Conservation (phyloP, 768 basidiomycete species). For the Boletales sp. region DNA sequence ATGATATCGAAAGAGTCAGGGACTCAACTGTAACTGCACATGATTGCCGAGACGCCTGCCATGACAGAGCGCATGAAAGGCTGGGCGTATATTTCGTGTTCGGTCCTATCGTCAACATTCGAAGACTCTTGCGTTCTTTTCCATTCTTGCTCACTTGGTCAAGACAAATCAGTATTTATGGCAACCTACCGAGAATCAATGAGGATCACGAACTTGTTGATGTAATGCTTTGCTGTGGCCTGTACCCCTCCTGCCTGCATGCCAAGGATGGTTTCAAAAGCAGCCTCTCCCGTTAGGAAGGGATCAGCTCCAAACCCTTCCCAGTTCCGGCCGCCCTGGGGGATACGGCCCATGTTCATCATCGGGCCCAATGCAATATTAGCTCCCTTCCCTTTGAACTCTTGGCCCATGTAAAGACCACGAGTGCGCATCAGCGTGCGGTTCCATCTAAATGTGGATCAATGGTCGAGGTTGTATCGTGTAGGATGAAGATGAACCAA, state of each 20-base stretch:
- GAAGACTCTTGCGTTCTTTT: constrained; percentile 30
- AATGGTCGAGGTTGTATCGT: too few relatives aligned
- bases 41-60: constrained; percentile 62
- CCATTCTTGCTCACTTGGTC: constrained; percentile 32
- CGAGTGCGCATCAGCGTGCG: constrained; percentile 73
- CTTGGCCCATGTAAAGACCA: constrained; percentile 75
- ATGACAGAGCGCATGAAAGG: constrained; percentile 59
- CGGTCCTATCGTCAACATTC: constrained; percentile 38
- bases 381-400: constrained; percentile 81
- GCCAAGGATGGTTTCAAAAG: constrained; percentile 77
- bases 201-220: constrained; percentile 50
- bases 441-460: constrained; percentile 51
- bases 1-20: neutral
- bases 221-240: constrained; percentile 81
- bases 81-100: constrained; percentile 57
- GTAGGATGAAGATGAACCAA: too few relatives aligned
- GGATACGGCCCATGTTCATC: constrained; percentile 86
- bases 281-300: constrained; percentile 70
- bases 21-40: constrained; percentile 55
- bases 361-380: constrained; percentile 76
- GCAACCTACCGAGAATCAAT: constrained; percentile 17
- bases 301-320: constrained; percentile 94
- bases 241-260: constrained; percentile 78
- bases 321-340: constrained; percentile 86
- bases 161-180: neutral